Base-by-base conservation (phyloP, 495 filamentous ascomycete genomes). In the Neurospora sp. region DNA sequence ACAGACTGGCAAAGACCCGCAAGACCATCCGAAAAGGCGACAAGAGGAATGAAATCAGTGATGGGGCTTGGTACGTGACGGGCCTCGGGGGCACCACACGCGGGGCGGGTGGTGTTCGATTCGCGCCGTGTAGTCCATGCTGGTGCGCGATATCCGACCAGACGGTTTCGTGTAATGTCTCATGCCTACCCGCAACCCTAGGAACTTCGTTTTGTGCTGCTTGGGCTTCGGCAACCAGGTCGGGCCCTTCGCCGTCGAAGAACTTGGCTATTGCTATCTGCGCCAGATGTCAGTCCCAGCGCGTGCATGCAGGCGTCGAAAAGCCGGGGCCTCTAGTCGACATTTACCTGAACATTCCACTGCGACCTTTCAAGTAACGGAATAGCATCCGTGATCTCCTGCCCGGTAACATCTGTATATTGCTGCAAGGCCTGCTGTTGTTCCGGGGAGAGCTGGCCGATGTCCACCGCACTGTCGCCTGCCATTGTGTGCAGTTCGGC, bases 221-320 rank as follows among this genome's bases (percentile, higher is more conserved):
- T 70, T 90, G 84, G 73, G 92, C 91, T 82, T 93, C 92, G 75
- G 93, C 93, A 7, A 95, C 84, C 6, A 89, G 91, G 78, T 97
- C 93, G 42, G 92, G 88, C 5, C 91, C 89, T 82, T 98, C 96
- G 69, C 96, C 96, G 79, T 98, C 96, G 79, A 98, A 99, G 88
- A 98, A 98, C 77, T 95, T 95, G 69, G 96, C 88, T 69, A 99
- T 92, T 40, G 96, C 96, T 74, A 98, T 96, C 91, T 99, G 79
- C 12, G 22, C 35, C 53, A 71, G 48, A 61, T 41, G 27, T 74
- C 35, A 73, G 53, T 35, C 53, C 12, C 27, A 61, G 53, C 53
- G 6, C 22, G 53, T 35, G 53, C 12, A 61, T 61, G 27, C 16
- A 37, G 41, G 70, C 20, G n/a, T 37, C 53, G 6, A 53, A 20